phyloP scores from a whole-genome alignment of 2,329 filamentous ascomycete species.

The Fusarium sp. region DNA sequence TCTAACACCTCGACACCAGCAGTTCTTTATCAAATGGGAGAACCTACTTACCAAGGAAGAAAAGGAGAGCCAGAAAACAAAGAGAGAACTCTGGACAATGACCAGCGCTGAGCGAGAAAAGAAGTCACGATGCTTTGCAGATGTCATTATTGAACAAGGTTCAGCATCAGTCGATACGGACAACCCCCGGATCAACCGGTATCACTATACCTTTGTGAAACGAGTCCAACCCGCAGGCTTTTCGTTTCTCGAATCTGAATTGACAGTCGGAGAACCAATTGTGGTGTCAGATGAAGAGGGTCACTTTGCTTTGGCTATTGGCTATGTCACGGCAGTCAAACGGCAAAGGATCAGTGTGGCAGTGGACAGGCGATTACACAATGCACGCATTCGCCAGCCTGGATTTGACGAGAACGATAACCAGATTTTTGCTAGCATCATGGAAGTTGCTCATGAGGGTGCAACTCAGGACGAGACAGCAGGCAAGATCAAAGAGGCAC shows the following conservation, averaged over 20 bases:
- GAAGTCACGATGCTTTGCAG: slow-evolving; percentile 87
- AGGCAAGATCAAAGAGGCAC: slow-evolving; percentile 61
- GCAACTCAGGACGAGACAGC: slow-evolving; percentile 61
- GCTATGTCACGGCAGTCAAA: slow-evolving; percentile 82
- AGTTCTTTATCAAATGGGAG: slow-evolving; percentile 97
- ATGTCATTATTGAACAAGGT: slow-evolving; percentile 83
- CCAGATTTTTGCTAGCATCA: slow-evolving; percentile 89
- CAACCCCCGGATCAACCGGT: slow-evolving; percentile 88
- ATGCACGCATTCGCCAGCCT: slow-evolving; percentile 77
- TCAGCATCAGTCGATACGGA: slow-evolving; percentile 75
- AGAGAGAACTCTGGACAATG: slow-evolving; percentile 96
- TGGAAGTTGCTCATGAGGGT: slow-evolving; percentile 75
- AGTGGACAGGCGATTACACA: slow-evolving; percentile 89
- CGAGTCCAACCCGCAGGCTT: slow-evolving; percentile 68
- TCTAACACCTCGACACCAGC: slow-evolving; percentile 75
- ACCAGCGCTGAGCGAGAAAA: slow-evolving; percentile 87
- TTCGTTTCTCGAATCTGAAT: slow-evolving; percentile 91
- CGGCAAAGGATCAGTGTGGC: slow-evolving; percentile 83
- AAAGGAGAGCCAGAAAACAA: slow-evolving; percentile 84
- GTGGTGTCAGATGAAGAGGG: slow-evolving; percentile 97
- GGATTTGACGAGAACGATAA: slow-evolving; percentile 81
- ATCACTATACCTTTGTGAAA: slow-evolving; percentile 85
- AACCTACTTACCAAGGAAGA: slow-evolving; percentile 92
- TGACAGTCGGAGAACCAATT: slow-evolving; percentile 86
- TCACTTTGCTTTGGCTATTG: slow-evolving; percentile 93